Conservation (phyloP, 2,329 filamentous ascomycete genomes). For the Pyrenophora tritici-repentis region DNA sequence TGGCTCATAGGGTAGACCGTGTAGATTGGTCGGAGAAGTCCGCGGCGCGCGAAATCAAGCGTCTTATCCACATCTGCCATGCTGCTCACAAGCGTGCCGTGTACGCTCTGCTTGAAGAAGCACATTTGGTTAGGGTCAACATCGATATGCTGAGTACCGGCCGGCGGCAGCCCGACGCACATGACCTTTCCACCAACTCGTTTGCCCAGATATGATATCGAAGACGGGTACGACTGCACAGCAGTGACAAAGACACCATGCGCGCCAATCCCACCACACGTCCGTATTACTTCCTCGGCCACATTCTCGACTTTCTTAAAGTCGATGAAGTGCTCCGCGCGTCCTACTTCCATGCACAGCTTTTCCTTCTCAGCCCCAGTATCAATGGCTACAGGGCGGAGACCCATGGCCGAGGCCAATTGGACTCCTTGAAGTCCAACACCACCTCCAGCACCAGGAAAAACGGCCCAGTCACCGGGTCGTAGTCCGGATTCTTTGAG, state of each 20-base stretch:
- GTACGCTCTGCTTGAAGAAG: conserved; percentile 43
- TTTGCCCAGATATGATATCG: conserved; percentile 46
- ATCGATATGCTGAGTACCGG: conserved; percentile 37
- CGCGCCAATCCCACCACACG: conserved; percentile 45
- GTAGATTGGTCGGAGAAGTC: conserved; percentile 56
- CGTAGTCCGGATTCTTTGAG: conserved; percentile 57
- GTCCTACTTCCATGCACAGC: conserved; percentile 38
- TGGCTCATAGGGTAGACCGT: conserved; percentile 55
- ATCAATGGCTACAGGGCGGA: conserved; percentile 45
- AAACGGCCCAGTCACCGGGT: conserved; percentile 60
- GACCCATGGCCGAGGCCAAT: conserved; percentile 48
- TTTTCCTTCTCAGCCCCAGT: conserved; percentile 44
- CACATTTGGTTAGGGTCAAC: conserved; percentile 44
- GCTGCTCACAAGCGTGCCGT: conserved; percentile 51
- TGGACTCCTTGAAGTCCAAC: conserved; percentile 64
- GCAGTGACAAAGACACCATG: conserved; percentile 49
- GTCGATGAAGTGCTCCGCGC: conserved; percentile 47
- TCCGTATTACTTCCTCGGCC: conserved; percentile 39
- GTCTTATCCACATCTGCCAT: conserved; percentile 56
- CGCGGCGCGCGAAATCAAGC: conserved; percentile 56
- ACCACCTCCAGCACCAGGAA: conserved; percentile 60
- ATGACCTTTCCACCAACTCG: conserved; percentile 59
- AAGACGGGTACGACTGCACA: conserved; percentile 38
- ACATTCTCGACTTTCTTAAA: conserved; percentile 43
- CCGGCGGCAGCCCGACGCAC: conserved; percentile 55